Evolutionary conservation across 1,284 basidiomycete species (phyloP), one percentile per base, ranked within the genome.

Genomic region (Ustilago nuda): DNA sequence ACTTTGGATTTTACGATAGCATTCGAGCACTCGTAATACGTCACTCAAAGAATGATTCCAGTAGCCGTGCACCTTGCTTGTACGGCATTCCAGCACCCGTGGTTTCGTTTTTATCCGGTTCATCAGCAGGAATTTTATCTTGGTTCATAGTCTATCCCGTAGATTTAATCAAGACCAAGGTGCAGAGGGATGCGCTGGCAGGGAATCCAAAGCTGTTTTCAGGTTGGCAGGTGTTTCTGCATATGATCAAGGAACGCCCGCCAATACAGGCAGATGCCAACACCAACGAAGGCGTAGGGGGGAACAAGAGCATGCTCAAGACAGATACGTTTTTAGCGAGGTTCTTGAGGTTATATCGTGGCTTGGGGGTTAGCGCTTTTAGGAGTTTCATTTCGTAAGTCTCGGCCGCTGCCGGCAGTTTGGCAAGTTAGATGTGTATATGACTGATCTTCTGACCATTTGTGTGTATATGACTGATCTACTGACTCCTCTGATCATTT

Each of bases 121-220:
- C 82, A 1, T 65, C 74, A 6, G 80, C 83, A 1, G 84, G 84
- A 11, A 85, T 85, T 36, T 33, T 81, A 2, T 79, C 74, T 1
- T 85, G 84, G 84, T 68, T 85, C 35, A 70, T 82, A 32, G 76
- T 84, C 51, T 86, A 86, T 56, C 85, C 84, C 0, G 72, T 87
- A 15, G 85, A 79, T 79, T 93, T 94, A 59, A 93, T 96, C 64
- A 97, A 97, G 88, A 96, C 94, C 0, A 94, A 95, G 84, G 89
- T 95, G 39, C 94, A 97, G 84, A 92, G 95, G 82, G 91, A 94
- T 60, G 91, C 93, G 13, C 88, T 97, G 39, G 92, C 93, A 4
- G 92, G 92, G 51, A 90, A 92, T 73, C 89, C 88, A 52, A 89
- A 91, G 73, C 90, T 91, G 67, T 89, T 91, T 61, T 77, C 80